Percentiles rank a stretch among this genome's conserved stretches.
Evolutionary conservation across 2,329 filamentous ascomycete species (phyloP).

Genomic region (Cryphonectria carpinicola): DNA sequence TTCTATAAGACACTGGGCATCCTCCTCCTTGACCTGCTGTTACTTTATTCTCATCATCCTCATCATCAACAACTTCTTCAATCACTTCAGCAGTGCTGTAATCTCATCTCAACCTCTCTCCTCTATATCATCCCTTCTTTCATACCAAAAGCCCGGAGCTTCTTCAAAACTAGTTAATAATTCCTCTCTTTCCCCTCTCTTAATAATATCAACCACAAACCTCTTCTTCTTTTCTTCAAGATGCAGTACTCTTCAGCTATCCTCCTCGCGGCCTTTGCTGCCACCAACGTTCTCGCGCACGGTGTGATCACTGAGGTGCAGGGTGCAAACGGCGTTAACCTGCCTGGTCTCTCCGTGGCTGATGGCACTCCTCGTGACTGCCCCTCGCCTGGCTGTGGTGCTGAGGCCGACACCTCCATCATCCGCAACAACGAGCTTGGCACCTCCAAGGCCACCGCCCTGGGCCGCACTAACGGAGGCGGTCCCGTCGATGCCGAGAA

Average conservation of each 20-base stretch:
- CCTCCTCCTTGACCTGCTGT: slow-evolving; percentile 11
- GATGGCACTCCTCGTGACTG: slow-evolving; percentile 73
- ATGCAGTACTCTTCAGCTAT: slow-evolving; percentile 43
- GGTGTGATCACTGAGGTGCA: slow-evolving; percentile 59
- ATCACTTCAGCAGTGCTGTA: slow-evolving; percentile 24
- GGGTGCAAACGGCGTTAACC: slow-evolving; percentile 64
- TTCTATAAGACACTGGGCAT: slow-evolving; percentile 25
- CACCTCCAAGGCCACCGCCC: slow-evolving; percentile 56
- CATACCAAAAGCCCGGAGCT: slow-evolving; percentile 25
- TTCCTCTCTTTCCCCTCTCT: not conserved
- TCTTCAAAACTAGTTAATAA: slow-evolving; percentile 9
- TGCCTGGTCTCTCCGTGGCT: slow-evolving; percentile 65
- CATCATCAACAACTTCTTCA: slow-evolving; percentile 24
- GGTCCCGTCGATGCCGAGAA: slow-evolving; percentile 61
- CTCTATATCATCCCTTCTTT: slow-evolving; percentile 7
- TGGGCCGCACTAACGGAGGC: slow-evolving; percentile 66
- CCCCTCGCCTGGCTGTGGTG: slow-evolving; percentile 61
- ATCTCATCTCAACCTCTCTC: slow-evolving; percentile 1
- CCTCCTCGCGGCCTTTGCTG: slow-evolving; percentile 51
- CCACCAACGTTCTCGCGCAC: slow-evolving; percentile 58
- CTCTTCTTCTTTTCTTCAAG: slow-evolving; percentile 17
- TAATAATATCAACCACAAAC: not conserved
- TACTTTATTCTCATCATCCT: slow-evolving; percentile 6
- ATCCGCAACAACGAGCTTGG: slow-evolving; percentile 65
- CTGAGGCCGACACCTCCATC: slow-evolving; percentile 73